Conservation (phyloP, 169 alveolate species). For the Eimeria sp. region DNA sequence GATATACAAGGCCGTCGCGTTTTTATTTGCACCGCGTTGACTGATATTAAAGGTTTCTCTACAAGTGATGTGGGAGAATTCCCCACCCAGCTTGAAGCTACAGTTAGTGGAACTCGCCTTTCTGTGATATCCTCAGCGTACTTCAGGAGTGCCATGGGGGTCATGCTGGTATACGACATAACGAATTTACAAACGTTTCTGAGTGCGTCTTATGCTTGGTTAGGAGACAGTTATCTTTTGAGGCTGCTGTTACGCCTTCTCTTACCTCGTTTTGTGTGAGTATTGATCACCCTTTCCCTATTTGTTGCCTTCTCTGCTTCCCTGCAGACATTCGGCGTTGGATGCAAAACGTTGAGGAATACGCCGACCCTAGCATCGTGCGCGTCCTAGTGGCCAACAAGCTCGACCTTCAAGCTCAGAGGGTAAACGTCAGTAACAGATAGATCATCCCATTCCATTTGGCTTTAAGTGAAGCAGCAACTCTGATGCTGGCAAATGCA, state of each 20-base stretch:
- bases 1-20: background rate
- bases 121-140: constrained; percentile 86
- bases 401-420: constrained; percentile 60
- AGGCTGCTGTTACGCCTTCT: background rate
- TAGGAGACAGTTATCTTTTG: background rate
- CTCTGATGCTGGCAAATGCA: background rate
- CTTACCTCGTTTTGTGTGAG: background rate
- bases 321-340: constrained; percentile 51
- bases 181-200: constrained; percentile 94
- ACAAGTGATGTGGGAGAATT: background rate
- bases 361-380: constrained; percentile 65
- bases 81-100: background rate
- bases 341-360: constrained; percentile 73
- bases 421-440: constrained; percentile 18
- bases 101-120: background rate
- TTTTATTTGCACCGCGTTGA: background rate
- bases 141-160: constrained; percentile 98
- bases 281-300: background rate
- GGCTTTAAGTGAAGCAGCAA: background rate
- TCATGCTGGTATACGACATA: constrained; percentile 96
- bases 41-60: background rate
- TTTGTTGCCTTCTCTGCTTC: background rate
- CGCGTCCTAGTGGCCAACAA: constrained; percentile 79
- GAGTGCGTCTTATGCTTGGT: constrained; percentile 27
- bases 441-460: background rate